Conservation (phyloP, 805 yeast species). For the Metschnikowia dekortorum region DNA sequence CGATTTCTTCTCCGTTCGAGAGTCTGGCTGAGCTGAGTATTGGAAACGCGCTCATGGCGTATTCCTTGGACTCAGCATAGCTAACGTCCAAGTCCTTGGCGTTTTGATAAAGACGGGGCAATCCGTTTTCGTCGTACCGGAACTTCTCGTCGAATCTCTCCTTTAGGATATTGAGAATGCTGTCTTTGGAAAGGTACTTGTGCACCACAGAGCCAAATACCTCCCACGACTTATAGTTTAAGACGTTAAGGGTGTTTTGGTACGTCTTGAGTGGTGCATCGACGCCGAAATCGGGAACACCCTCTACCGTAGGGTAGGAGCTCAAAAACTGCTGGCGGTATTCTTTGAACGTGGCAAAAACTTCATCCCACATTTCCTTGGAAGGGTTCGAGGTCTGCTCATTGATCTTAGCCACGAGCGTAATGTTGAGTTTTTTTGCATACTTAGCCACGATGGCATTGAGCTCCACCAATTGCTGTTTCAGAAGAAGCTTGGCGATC, state of each 20-base stretch:
- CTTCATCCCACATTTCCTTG: slow-evolving; percentile 24
- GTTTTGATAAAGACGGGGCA: slow-evolving; percentile 79
- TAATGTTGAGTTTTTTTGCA: slow-evolving; percentile 43
- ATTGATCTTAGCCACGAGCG: slow-evolving; percentile 49
- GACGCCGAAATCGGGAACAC: slow-evolving; percentile 55
- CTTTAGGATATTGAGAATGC: slow-evolving; percentile 59
- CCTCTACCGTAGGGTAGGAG: slow-evolving; percentile 17
- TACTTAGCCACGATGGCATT: slow-evolving; percentile 30
- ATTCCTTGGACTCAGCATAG: slow-evolving; percentile 55
- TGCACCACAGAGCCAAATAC: slow-evolving; percentile 54
- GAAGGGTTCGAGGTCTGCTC: slow-evolving; percentile 48
- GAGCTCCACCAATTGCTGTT: slow-evolving; percentile 35
- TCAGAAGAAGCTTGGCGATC: slow-evolving; percentile 26
- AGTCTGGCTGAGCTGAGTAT: slow-evolving; percentile 52
- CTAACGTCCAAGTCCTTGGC: slow-evolving; percentile 66
- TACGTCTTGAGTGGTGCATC: slow-evolving; percentile 51
- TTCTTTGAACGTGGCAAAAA: slow-evolving; percentile 39
- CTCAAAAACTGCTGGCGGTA: slow-evolving; percentile 34
- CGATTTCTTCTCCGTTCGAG: slow-evolving; percentile 49
- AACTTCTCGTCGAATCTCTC: slow-evolving; percentile 80
- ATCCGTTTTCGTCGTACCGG: slow-evolving; percentile 75
- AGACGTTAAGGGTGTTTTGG: slow-evolving; percentile 32
- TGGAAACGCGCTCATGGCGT: slow-evolving; percentile 57
- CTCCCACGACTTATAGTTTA: slow-evolving; percentile 62
- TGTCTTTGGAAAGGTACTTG: slow-evolving; percentile 63